Base-by-base conservation (phyloP, 768 basidiomycete species). In the Suillus subluteus region DNA sequence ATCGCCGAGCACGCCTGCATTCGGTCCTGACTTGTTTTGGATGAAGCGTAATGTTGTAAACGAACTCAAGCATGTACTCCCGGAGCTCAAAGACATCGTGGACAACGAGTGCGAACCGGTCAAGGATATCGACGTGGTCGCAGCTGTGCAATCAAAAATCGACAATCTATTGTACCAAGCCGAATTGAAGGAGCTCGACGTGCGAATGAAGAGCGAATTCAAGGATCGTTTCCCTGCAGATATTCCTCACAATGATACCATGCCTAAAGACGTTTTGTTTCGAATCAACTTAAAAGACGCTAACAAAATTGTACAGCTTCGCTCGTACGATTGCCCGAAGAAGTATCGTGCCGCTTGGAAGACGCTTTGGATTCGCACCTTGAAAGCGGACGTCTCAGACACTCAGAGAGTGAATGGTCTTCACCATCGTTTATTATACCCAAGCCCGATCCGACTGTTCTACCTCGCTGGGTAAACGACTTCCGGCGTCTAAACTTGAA, bases 381-480 rank as follows among this genome's bases (percentile, higher is more conserved):
- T 0, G 72, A 69, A 0, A 74, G 78, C 3, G 81, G 82, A 0
- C 63, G 71, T 0, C 74, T 83, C 0, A 64, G 70, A 0, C 77
- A 74, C 0, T 82, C 78, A 0, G 68, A 68, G 0, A 79, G 75
- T 0, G 50, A 58, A 0, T 75, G 73, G 55, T 76, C 78, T 0
- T 84, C 77, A 0, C 82, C 80, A 0, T 4, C 75, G 0, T 84
- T 83, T 64, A 72, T 83, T 0, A 77, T 83, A 4, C 80, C 77
- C 0, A 82, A 79, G 62, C 52, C 75, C 0, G 79, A 82, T 44
- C 73, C 72, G 0, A 66, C 56, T 0, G 74, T 66, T 0, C 61
- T 76, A 0, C 79, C 76, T 0, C 66, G 69, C 0, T 77, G 74
- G 78, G 72, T 78, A 0, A 79, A 80, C 50, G 71, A 80, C 16